phyloP scores from a whole-genome alignment of 495 filamentous ascomycete species.

The Oidiodendron maius region DNA sequence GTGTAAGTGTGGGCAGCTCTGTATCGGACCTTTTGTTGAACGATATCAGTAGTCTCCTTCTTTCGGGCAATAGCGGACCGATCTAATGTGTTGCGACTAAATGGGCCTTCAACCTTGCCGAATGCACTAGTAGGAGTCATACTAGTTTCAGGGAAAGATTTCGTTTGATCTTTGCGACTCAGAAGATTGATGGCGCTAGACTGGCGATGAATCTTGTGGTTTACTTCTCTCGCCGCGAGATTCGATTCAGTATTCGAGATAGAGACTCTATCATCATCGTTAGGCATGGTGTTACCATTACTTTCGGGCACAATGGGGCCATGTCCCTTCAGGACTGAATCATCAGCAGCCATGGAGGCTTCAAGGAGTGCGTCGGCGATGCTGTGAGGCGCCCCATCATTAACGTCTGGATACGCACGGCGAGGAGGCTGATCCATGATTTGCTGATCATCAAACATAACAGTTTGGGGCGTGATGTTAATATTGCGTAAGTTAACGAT shows the following conservation, averaged over 20 bases:
- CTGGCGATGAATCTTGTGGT: constrained; percentile 42
- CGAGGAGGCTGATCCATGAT: constrained; percentile 36
- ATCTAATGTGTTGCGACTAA: constrained; percentile 34
- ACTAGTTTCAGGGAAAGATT: constrained; percentile 76
- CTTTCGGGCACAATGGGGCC: constrained; percentile 32
- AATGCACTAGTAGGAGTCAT: constrained; percentile 77
- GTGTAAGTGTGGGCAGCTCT: constrained; percentile 59
- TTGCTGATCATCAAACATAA: constrained; percentile 79
- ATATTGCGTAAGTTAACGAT: constrained; percentile 66
- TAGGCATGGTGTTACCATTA: constrained; percentile 22
- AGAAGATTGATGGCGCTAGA: constrained; percentile 80
- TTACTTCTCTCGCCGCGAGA: constrained; percentile 17
- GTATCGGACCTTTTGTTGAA: constrained; percentile 12
- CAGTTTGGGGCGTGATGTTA: constrained; percentile 72
- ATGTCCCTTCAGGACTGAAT: constrained; percentile 51
- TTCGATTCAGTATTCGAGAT: constrained; percentile 25
- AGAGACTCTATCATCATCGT: constrained; percentile 33
- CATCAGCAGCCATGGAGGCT: constrained; percentile 84
- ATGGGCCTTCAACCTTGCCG: constrained; percentile 74
- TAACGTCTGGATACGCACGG: constrained; percentile 12
- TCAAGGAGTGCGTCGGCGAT: constrained; percentile 89
- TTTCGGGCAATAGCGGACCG: constrained; percentile 17
- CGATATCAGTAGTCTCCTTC: constrained; percentile 7
- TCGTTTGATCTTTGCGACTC: constrained; percentile 68
- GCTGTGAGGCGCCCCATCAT: constrained; percentile 49